Evolutionary conservation across 305 asterid genomes (phyloP).

Genomic region (Ilex paraguariensis): DNA sequence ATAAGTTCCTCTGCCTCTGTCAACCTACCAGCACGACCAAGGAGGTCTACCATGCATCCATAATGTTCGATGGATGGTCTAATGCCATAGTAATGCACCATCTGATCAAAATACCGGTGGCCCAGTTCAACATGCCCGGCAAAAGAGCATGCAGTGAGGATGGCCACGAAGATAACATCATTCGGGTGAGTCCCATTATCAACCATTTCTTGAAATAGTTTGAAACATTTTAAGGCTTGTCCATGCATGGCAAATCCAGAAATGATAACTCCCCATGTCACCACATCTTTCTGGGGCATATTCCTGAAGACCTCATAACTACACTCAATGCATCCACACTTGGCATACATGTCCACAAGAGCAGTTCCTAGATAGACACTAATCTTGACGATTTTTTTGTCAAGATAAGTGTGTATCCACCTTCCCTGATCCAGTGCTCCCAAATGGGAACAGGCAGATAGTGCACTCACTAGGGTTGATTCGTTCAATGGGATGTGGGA

Average conservation of each 20-base stretch:
- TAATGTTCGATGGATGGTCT: constrained; percentile 21
- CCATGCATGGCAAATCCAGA: constrained; percentile 18
- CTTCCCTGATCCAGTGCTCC: constrained; percentile 22
- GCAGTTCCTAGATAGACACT: constrained; percentile 12
- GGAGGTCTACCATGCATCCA: constrained; percentile 28
- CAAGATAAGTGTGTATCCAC: constrained; percentile 16
- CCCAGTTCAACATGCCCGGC: constrained; percentile 16
- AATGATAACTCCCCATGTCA: constrained; percentile 20
- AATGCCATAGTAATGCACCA: constrained; percentile 10
- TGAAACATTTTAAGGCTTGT: constrained; percentile 13
- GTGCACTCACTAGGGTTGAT: constrained; percentile 16
- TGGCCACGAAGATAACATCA: constrained; percentile 12
- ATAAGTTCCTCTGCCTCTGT: constrained; percentile 19
- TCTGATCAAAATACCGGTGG: constrained; percentile 13
- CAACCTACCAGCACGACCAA: constrained; percentile 20
- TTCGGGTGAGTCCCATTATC: constrained; percentile 8
- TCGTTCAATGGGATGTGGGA: constrained; percentile 9
- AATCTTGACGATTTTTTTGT: not conserved
- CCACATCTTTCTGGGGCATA: constrained; percentile 17
- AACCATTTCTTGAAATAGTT: constrained; percentile 15
- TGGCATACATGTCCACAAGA: constrained; percentile 21
- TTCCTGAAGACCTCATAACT: constrained; percentile 14
- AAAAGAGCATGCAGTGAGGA: constrained; percentile 20
- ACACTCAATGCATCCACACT: constrained; percentile 20
- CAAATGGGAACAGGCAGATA: constrained; percentile 18